Evolutionary conservation across 108 stramenopile species (phyloP).

Genomic region (Cyclotella sp.): DNA sequence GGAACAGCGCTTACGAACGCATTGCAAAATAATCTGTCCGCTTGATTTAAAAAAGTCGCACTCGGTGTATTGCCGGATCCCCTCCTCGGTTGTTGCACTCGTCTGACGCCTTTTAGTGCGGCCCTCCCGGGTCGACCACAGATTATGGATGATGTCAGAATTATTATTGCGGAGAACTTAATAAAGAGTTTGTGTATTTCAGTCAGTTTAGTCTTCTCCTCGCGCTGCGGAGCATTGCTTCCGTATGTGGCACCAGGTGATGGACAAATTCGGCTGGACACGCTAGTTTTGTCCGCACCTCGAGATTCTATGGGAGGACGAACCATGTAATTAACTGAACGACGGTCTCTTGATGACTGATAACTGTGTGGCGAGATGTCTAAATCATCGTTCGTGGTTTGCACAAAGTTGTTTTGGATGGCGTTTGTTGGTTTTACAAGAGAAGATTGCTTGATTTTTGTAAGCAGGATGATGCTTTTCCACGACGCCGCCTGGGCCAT

Average conservation of each 20-base stretch:
- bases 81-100: not conserved
- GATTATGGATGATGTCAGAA: slow-evolving; percentile 3
- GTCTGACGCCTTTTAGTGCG: not conserved
- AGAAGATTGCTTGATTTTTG: no score
- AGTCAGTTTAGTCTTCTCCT: not conserved
- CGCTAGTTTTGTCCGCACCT: no score
- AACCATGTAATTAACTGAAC: no score
- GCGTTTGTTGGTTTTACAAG: no score
- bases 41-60: not conserved
- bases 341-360: no score
- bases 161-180: not conserved
- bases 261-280: no score
- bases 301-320: no score
- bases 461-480: not conserved
- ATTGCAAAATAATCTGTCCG: slow-evolving; percentile 10
- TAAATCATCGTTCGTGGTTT: no score
- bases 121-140: not conserved
- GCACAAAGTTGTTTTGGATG: no score
- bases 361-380: no score
- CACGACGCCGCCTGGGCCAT: not conserved
- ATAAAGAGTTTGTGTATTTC: not conserved
- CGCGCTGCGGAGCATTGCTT: no score
- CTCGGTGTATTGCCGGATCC: not conserved
- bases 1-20: slow-evolving; percentile 10
- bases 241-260: no score